Percentiles rank a stretch among this genome's conserved stretches.
Conservation (phyloP, 805 yeast genomes). For the Wickerhamomyces xylosicus region DNA sequence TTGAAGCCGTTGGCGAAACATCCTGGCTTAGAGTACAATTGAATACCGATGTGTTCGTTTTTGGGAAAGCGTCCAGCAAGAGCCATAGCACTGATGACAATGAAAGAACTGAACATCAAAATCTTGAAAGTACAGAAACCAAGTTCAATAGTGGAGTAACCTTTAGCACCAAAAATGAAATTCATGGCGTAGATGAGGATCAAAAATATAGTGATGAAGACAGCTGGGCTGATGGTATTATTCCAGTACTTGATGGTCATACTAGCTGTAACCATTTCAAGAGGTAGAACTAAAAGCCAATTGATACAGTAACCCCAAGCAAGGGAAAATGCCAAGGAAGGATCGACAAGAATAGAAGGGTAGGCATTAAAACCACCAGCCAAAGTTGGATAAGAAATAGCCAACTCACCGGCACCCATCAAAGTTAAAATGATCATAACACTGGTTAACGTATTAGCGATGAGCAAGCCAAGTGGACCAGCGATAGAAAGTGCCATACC, state of each 20-base stretch:
- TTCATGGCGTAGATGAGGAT: slow-evolving; percentile 30
- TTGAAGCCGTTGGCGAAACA: slow-evolving; percentile 43
- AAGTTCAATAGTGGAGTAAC: slow-evolving; percentile 56
- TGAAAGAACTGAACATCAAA: slow-evolving; percentile 48
- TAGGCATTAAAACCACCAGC: slow-evolving; percentile 58
- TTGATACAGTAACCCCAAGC: slow-evolving; percentile 56
- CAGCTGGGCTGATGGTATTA: slow-evolving; percentile 41
- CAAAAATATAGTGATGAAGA: slow-evolving; percentile 44
- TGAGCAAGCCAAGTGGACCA: slow-evolving; percentile 39
- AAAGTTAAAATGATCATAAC: slow-evolving; percentile 48
- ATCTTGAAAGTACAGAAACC: slow-evolving; percentile 58
- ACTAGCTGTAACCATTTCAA: slow-evolving; percentile 56
- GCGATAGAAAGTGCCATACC: slow-evolving; percentile 36
- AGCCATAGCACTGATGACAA: slow-evolving; percentile 38
- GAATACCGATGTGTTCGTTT: slow-evolving; percentile 38
- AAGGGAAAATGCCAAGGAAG: slow-evolving; percentile 46
- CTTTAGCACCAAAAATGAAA: slow-evolving; percentile 43
- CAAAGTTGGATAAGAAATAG: slow-evolving; percentile 45
- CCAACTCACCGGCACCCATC: slow-evolving; percentile 58
- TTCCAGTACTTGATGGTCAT: slow-evolving; percentile 55
- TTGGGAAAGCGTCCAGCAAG: slow-evolving; percentile 32
- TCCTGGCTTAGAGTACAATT: slow-evolving; percentile 45
- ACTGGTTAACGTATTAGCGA: slow-evolving; percentile 50
- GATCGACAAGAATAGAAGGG: slow-evolving; percentile 44
- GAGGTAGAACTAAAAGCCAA: slow-evolving; percentile 52